Evolutionary conservation across 805 yeast species (phyloP).

Genomic region (Teunomyces cretensis): DNA sequence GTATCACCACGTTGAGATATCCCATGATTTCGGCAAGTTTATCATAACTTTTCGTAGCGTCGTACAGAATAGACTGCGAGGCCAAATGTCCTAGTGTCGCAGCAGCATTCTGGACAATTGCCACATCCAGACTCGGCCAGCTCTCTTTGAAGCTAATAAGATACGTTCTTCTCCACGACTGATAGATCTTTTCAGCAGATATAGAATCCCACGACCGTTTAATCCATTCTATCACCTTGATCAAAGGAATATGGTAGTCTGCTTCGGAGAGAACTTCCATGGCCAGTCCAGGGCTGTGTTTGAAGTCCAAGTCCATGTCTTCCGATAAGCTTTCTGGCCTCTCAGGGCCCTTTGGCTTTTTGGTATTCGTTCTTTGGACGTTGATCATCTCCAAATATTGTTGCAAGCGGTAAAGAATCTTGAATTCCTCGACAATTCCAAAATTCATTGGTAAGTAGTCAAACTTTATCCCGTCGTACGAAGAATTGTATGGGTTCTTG

Average conservation of each 20-base stretch:
- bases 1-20: slow-evolving; percentile 48
- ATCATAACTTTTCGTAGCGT: slow-evolving; percentile 34
- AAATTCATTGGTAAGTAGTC: slow-evolving; percentile 61
- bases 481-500: slow-evolving; percentile 34
- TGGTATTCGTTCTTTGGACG: slow-evolving; percentile 24
- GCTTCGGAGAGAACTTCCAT: slow-evolving; percentile 35
- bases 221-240: slow-evolving; percentile 58
- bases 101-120: slow-evolving; percentile 11
- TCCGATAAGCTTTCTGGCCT: not conserved
- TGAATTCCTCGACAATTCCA: slow-evolving; percentile 64
- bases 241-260: slow-evolving; percentile 50
- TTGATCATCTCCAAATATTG: slow-evolving; percentile 52
- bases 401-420: slow-evolving; percentile 54
- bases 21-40: slow-evolving; percentile 46
- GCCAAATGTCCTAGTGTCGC: slow-evolving; percentile 11
- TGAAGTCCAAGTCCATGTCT: slow-evolving; percentile 1
- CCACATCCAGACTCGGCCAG: slow-evolving; percentile 21
- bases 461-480: slow-evolving; percentile 46
- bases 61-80: slow-evolving; percentile 12
- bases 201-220: slow-evolving; percentile 55
- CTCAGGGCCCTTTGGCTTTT: not conserved
- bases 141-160: slow-evolving; percentile 24
- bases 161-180: slow-evolving; percentile 37
- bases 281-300: slow-evolving; percentile 7
- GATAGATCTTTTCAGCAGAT: slow-evolving; percentile 28